Conservation (phyloP, 108 stramenopile genomes). For the Asterionellopsis glacialis region DNA sequence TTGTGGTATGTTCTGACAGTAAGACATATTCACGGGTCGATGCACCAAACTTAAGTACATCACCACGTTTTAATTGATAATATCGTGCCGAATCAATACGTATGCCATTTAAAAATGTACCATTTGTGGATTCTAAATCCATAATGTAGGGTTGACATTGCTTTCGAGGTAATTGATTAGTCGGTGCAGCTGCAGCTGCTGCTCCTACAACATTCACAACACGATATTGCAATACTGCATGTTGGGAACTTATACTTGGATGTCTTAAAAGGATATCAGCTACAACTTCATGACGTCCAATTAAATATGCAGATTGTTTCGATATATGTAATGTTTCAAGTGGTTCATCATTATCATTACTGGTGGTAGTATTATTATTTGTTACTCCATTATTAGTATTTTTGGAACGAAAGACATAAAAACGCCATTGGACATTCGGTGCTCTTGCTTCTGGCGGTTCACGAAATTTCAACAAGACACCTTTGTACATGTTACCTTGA, state of each 20-base stretch:
- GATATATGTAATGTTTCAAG: slow-evolving; percentile 82
- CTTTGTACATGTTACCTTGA: slow-evolving; percentile 90
- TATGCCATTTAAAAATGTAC: slow-evolving; percentile 91
- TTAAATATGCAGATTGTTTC: slow-evolving; percentile 89
- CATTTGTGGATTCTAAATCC: slow-evolving; percentile 96
- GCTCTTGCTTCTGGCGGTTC: slow-evolving; percentile 93
- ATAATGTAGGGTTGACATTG: slow-evolving; percentile 90
- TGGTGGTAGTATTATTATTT: background rate
- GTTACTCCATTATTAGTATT: background rate
- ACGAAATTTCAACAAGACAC: slow-evolving; percentile 88
- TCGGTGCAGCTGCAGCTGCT: slow-evolving; percentile 16
- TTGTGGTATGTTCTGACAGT: slow-evolving; percentile 75
- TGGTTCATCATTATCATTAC: slow-evolving; percentile 21
- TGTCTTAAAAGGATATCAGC: slow-evolving; percentile 87
- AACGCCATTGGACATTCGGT: slow-evolving; percentile 89
- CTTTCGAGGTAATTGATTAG: slow-evolving; percentile 29
- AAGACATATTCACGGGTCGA: slow-evolving; percentile 94
- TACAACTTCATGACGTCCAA: slow-evolving; percentile 86
- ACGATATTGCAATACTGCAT: slow-evolving; percentile 97
- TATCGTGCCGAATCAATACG: slow-evolving; percentile 89
- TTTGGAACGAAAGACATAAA: slow-evolving; percentile 87
- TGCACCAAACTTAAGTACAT: slow-evolving; percentile 86
- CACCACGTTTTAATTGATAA: slow-evolving; percentile 89
- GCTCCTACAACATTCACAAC: slow-evolving; percentile 12
- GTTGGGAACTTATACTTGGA: slow-evolving; percentile 86